Evolutionary conservation across 2,329 filamentous ascomycete species (phyloP), one percentile per base, ranked within the genome.

Genomic region (Colletotrichum aenigma): DNA sequence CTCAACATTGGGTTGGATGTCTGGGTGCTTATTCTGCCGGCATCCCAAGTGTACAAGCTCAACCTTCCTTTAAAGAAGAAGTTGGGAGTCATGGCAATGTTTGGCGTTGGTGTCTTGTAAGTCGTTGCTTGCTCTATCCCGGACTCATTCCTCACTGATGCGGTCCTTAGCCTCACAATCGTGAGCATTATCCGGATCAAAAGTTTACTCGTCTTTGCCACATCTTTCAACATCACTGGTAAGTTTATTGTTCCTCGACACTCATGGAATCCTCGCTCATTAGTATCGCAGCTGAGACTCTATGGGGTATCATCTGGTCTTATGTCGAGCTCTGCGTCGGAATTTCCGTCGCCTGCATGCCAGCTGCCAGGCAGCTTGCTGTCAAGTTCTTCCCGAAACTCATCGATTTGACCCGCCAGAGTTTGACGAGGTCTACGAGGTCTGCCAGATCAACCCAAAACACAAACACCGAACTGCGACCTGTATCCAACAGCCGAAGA

Each of bases 1-100:
- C 3, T 74, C 4, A 65, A 74, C 13, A 66, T 71, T 10, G 32
- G 21, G 2, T 8, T 74, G 26, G 71, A 74, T 12, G 28, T 66
- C 3, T 70, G 66, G 66, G 66, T 74, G 71, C 71, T 74, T 15
- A 24, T 66, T 4, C 16, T 74, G 4, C 71, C 71, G 6, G 43
- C 10, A 8, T 34, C 58, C 3, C 71, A 70, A 18, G n/a, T 74
- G 3, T 58, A 32, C 3, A 48, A 28, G 12, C 32, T 74, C 4
- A 65, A 70, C 8, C 30, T 74, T 7, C 32, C 32, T 6, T 12
- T 10, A 1, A 56, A 28, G 18, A 65, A 70, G 18, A 74, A 74
- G 60, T 13, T 70, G 15, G 66, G 38, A 6, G 60, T 71, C 2
- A 60, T 74, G 21, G 28, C 38, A 3, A 74, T 74, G 71, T 74